These are phyloP conservation scores for Phaeosphaeriaceae sp. DNA, from an alignment of 2,329 filamentous ascomycete genomes.

Conservation along the genomic window DNA sequence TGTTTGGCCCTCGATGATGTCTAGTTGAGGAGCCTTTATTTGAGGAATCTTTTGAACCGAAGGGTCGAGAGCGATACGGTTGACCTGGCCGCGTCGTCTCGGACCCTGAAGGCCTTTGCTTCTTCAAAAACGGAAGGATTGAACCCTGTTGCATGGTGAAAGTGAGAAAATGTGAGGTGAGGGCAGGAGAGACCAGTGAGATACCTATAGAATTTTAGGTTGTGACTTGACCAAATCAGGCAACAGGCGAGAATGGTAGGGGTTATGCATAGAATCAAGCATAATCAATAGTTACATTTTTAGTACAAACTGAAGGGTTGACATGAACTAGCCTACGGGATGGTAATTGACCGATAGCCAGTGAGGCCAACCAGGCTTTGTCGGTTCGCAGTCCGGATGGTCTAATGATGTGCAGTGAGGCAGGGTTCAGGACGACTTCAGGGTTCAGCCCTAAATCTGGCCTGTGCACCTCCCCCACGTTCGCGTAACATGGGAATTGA, in stretches of 20 bases:
- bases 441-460: constrained; percentile 28
- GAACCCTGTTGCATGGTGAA: constrained; percentile 29
- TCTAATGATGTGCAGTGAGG: constrained; percentile 7
- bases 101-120: constrained; percentile 9
- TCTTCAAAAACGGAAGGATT: constrained; percentile 28
- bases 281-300: too few relatives aligned
- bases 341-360: too few relatives aligned
- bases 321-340: neutral
- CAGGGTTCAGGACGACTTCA: constrained; percentile 7
- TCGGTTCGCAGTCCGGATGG: constrained; percentile 7
- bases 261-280: neutral
- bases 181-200: neutral
- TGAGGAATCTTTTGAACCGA: constrained; percentile 4
- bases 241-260: constrained; percentile 16
- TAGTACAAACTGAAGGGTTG: neutral
- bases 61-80: constrained; percentile 18
- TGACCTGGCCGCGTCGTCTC: constrained; percentile 19
- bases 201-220: neutral
- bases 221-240: constrained; percentile 10
- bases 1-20: constrained; percentile 23
- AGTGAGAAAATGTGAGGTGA: neutral
- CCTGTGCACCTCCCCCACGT: constrained; percentile 16
- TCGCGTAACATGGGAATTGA: constrained; percentile 10
- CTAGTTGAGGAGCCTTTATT: constrained; percentile 2
- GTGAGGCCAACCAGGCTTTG: too few relatives aligned